phyloP scores from a whole-genome alignment of 345 rosid genomes.

The Lepidium aucheri region DNA sequence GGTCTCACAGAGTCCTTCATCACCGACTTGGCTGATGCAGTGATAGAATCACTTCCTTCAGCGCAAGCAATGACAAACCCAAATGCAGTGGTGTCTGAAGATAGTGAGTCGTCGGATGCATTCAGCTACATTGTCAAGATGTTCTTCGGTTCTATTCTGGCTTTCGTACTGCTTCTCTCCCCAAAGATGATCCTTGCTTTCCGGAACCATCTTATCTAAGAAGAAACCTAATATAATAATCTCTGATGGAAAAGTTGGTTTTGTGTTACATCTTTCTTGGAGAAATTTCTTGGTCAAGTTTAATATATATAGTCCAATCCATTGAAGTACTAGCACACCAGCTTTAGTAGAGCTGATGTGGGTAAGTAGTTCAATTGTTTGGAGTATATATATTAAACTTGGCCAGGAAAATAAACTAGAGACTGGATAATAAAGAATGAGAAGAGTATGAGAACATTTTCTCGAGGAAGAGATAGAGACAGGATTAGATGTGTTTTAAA shows the following conservation, averaged over 20 bases:
- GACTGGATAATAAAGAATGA: background rate
- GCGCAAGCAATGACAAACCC: slow-evolving; percentile 45
- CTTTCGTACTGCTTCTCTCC: slow-evolving; percentile 54
- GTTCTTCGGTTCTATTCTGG: slow-evolving; percentile 72
- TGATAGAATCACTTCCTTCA: slow-evolving; percentile 77
- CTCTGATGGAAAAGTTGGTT: background rate
- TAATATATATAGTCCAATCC: slow-evolving; percentile 19
- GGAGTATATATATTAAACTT: slow-evolving; percentile 15
- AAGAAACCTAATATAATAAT: background rate
- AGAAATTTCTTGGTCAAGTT: slow-evolving; percentile 8
- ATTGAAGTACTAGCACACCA: slow-evolving; percentile 25
- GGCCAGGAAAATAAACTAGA: background rate
- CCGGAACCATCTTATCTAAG: slow-evolving; percentile 43
- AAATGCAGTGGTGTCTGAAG: slow-evolving; percentile 24
- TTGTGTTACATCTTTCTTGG: background rate
- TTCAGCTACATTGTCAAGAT: slow-evolving; percentile 42
- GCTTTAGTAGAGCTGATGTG: slow-evolving; percentile 12
- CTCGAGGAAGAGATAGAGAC: background rate
- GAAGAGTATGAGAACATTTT: background rate
- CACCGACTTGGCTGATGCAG: slow-evolving; percentile 85
- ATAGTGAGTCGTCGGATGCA: slow-evolving; percentile 37
- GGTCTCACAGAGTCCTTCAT: slow-evolving; percentile 78
- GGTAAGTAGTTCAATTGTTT: slow-evolving; percentile 26
- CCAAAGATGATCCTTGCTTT: slow-evolving; percentile 51
- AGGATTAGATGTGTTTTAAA: background rate